Percentiles rank a stretch among this genome's conserved stretches.
phyloP scores from a whole-genome alignment of 495 filamentous ascomycete genomes.

The Neurospora africana region DNA sequence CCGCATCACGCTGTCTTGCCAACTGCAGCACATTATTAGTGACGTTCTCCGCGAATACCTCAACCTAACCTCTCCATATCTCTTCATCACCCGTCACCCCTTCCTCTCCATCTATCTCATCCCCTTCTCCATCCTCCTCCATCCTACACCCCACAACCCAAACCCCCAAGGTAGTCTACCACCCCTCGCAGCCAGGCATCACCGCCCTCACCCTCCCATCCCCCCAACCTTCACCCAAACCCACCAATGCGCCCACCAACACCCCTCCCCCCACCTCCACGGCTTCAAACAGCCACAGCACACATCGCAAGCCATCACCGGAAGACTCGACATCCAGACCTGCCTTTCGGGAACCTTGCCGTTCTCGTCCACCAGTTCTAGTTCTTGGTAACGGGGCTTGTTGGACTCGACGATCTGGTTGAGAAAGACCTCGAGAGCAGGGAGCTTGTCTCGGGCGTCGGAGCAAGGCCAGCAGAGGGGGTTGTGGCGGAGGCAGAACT shows the following conservation, averaged over 20 bases:
- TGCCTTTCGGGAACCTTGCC: not conserved
- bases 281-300: not conserved
- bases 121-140: not conserved
- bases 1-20: not conserved
- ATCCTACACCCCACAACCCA: not conserved
- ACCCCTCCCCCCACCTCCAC: not conserved
- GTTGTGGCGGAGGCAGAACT: not conserved
- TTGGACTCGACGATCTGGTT: not conserved
- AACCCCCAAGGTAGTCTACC: not conserved
- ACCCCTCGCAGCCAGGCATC: not conserved
- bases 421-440: not conserved
- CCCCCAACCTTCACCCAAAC: not conserved
- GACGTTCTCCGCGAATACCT: not conserved
- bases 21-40: not conserved
- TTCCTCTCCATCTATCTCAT: not conserved
- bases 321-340: not conserved
- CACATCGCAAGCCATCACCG: not conserved
- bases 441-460: not conserved
- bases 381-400: not conserved
- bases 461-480: not conserved
- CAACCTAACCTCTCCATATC: not conserved
- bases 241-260: not conserved
- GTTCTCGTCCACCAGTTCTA: not conserved
- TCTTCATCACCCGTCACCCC: not conserved
- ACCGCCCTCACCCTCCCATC: not conserved